A percentile compares a stretch with the other conserved stretches of the same genome.
These are phyloP conservation scores for Nakaseomyces glabratus DNA, from an alignment of 1,139 yeast species.

Conservation along the genomic window DNA sequence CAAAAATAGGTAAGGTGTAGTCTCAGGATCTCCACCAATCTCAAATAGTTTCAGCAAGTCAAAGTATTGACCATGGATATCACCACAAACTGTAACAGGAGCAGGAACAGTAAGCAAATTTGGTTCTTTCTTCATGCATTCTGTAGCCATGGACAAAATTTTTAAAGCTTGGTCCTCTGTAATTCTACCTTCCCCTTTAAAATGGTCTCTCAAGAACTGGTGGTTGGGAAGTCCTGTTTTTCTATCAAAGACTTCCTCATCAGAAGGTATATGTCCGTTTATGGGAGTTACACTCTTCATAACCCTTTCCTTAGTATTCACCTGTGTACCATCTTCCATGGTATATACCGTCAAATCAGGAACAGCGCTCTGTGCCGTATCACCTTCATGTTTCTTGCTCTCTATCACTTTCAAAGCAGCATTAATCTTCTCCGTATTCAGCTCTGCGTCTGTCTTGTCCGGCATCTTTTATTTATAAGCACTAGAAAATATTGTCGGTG, in stretches of 20 bases:
- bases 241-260: constrained; percentile 53
- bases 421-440: constrained; percentile 51
- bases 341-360: constrained; percentile 47
- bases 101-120: constrained; percentile 76
- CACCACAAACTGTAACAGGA: constrained; percentile 95
- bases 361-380: constrained; percentile 3
- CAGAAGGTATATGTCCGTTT: constrained; percentile 54
- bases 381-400: constrained; percentile 34
- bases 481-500: too few relatives aligned
- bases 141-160: constrained; percentile 63
- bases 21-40: constrained; percentile 83
- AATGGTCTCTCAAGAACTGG: constrained; percentile 63
- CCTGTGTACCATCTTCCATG: constrained; percentile 59
- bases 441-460: constrained; percentile 17
- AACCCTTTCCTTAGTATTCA: constrained; percentile 62
- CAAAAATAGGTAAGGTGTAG: constrained; percentile 69
- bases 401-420: constrained; percentile 72
- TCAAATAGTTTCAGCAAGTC: constrained; percentile 88
- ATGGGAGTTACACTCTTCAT: constrained; percentile 61
- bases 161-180: constrained; percentile 60
- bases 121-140: constrained; percentile 61
- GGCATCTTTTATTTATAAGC: constrained; percentile 4
- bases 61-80: constrained; percentile 89
- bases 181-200: constrained; percentile 72
- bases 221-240: constrained; percentile 62